Evolutionary conservation across 2,329 filamentous ascomycete genomes (phyloP), one percentile per base, ranked within the genome.

Genomic region (Verticillium dahliae): DNA sequence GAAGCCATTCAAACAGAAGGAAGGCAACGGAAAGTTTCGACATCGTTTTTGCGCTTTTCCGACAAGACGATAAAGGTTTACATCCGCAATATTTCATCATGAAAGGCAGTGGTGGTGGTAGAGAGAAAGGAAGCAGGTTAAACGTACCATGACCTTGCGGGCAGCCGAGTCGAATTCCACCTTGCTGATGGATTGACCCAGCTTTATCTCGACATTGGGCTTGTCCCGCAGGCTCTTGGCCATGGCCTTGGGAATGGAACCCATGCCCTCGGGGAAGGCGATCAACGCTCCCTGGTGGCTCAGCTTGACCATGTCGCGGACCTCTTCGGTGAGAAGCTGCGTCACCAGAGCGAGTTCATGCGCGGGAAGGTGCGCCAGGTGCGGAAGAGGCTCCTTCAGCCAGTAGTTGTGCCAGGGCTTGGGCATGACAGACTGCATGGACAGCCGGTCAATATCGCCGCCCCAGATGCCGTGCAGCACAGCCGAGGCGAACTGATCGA

Each of bases 1-100:
- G 27, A 27, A 59, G 57, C 56, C 67, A 61, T 61, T 70, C 65
- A 27, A 72, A 87, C 92, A 97, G 92, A 97, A 97, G 93, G 93
- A 97, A 97, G 93, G 92, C 93, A 97, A 97, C 93, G 92, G 93
- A 97, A 89, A 59, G 90, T 89, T 86, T 97, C 93, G 88, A 96
- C 93, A 97, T 81, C 85, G 84, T 89, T 92, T 81, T 88, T 96
- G 92, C 92, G 92, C 92, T 90, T 89, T 90, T 90, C 90, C 89
- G 89, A 87, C 84, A 85, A 85, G 81, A 83, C 73, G 64, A 65
- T 65, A 85, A 34, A 84, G 79, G 78, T 96, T 96, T 91, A 95
- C 91, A 97, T 97, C 93, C 93, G 92, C 85, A 89, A 91, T 96
- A 80, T 80, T 95, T 96, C 91, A 92, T 97, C 93, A 97, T 86